A percentile compares a stretch with the other conserved stretches of the same genome.
These are phyloP conservation scores for Spinacia oleracea DNA, from an alignment of 179 eudicot species.

Conservation along the genomic window DNA sequence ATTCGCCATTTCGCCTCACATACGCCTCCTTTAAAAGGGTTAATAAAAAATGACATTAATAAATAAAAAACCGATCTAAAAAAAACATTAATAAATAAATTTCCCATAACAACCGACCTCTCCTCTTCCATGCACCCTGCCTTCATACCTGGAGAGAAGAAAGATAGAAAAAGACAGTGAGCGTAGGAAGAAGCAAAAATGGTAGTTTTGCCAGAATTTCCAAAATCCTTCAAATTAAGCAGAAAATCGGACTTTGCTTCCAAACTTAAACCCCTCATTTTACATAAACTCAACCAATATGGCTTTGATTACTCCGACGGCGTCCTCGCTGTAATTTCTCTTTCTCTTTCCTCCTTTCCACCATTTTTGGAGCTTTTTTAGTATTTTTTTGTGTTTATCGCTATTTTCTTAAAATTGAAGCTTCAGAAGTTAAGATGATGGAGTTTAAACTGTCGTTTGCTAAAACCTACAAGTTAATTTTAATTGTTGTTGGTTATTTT, in stretches of 20 bases:
- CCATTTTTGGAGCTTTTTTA: background rate
- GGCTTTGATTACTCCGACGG: constrained; percentile 39
- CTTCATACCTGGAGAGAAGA: too few species aligned
- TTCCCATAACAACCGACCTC: background rate
- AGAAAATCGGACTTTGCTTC: constrained; percentile 35
- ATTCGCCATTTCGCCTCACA: too few species aligned
- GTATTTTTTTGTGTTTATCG: background rate
- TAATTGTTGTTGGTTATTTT: background rate
- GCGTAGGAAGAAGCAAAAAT: background rate
- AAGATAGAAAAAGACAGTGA: background rate
- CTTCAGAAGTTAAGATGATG: background rate
- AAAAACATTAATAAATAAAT: background rate
- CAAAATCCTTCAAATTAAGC: constrained; percentile 38
- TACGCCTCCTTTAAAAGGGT: too few species aligned
- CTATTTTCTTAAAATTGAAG: background rate
- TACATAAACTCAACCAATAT: constrained; percentile 29
- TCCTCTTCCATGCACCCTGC: background rate
- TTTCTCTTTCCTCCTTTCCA: background rate
- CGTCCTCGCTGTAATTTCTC: constrained; percentile 36
- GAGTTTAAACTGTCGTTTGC: background rate
- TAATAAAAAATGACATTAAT: too few species aligned
- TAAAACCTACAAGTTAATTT: background rate
- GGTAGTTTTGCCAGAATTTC: background rate
- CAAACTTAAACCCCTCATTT: constrained; percentile 37
- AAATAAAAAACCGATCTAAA: too few species aligned